These are phyloP conservation scores for Arachnopeziza araneosa DNA, from an alignment of 2,329 filamentous ascomycete species.

Conservation along the genomic window DNA sequence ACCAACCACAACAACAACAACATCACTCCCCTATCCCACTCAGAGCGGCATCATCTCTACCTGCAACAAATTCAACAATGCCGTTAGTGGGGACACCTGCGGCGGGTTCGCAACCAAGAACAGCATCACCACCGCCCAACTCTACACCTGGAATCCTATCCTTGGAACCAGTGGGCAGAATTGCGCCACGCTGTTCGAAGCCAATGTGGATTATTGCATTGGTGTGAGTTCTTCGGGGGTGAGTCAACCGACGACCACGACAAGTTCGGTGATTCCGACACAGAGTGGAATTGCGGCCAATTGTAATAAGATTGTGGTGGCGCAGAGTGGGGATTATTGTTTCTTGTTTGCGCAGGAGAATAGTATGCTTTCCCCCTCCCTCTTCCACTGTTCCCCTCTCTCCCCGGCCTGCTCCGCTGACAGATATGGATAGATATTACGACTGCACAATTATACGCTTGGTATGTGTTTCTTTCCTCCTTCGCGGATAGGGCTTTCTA, in stretches of 20 bases:
- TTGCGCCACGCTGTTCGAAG: background rate
- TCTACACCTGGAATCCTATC: background rate
- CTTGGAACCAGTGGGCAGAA: background rate
- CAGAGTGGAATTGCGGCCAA: background rate
- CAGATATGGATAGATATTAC: background rate
- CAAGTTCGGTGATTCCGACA: background rate
- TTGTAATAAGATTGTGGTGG: constrained; percentile 1
- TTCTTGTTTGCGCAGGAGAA: background rate
- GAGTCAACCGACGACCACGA: too few relatives aligned
- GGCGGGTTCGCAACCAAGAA: background rate
- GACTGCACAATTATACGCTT: background rate
- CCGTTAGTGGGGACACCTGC: background rate
- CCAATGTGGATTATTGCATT: background rate
- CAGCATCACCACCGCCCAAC: background rate
- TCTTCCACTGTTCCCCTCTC: too few relatives aligned
- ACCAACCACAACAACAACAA: too few relatives aligned
- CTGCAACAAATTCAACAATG: too few relatives aligned
- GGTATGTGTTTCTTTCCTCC: background rate
- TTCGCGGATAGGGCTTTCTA: too few relatives aligned
- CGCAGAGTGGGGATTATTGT: background rate
- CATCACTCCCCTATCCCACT: too few relatives aligned
- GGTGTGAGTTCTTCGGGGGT: background rate
- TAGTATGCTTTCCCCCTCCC: background rate
- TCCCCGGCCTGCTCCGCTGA: too few relatives aligned
- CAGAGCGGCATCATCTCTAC: too few relatives aligned